Percentiles rank a stretch among this genome's conserved stretches.
Conservation (phyloP, 2,329 filamentous ascomycete genomes). For the Tolypocladium cylindrosporum region DNA sequence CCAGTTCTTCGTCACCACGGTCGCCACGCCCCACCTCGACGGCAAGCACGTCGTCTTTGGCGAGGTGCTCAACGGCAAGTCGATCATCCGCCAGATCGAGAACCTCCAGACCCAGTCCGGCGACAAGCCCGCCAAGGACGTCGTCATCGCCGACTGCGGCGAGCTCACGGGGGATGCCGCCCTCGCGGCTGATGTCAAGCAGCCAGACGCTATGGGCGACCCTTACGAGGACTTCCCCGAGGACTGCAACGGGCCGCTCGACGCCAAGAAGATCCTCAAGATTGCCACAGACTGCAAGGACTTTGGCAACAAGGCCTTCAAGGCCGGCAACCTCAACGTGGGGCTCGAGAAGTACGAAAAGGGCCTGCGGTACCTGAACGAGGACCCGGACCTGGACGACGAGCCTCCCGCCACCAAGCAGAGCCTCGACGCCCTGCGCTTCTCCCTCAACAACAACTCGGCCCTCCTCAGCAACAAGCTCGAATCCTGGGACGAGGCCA, state of each 20-base stretch:
- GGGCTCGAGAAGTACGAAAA: conserved; percentile 93
- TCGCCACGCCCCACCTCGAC: conserved; percentile 88
- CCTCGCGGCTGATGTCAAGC: conserved; percentile 54
- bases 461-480: conserved; percentile 81
- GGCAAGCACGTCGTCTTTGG: conserved; percentile 97
- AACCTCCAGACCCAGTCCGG: conserved; percentile 62
- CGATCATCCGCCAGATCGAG: conserved; percentile 81
- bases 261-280: conserved; percentile 59
- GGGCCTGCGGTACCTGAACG: conserved; percentile 77
- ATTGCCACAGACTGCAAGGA: conserved; percentile 83
- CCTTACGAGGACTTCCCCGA: conserved; percentile 93
- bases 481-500: conserved; percentile 58
- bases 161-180: conserved; percentile 68
- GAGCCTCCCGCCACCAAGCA: conserved; percentile 59
- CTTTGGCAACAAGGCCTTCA: conserved; percentile 89
- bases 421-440: conserved; percentile 64
- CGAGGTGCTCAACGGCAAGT: conserved; percentile 87
- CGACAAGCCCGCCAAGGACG: conserved; percentile 71
- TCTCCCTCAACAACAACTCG: conserved; percentile 81
- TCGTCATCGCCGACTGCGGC: conserved; percentile 73
- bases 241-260: conserved; percentile 57
- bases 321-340: conserved; percentile 57
- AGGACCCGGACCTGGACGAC: conserved; percentile 65
- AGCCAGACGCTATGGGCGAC: conserved; percentile 75
- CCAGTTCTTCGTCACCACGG: conserved; percentile 97